phyloP scores from a whole-genome alignment of 192 early-diverging fungal genomes.

The Linnemannia hyalina region DNA sequence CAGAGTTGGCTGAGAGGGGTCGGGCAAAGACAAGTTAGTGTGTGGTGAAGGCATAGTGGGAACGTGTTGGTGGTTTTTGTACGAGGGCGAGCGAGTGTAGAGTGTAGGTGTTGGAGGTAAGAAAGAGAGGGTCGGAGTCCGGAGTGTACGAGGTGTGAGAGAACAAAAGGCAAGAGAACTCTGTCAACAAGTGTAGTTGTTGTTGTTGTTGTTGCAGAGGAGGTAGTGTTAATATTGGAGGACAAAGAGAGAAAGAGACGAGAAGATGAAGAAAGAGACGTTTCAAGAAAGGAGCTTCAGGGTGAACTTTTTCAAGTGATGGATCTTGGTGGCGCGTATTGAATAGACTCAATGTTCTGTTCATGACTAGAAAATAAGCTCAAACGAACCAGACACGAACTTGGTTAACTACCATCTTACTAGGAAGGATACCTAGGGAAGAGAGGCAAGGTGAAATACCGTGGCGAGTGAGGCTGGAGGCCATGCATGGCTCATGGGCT shows the following conservation, averaged over 20 bases:
- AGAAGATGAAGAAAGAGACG: background rate
- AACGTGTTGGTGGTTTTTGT: background rate
- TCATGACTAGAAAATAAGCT: background rate
- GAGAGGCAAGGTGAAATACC: background rate
- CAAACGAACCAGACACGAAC: background rate
- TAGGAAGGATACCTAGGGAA: background rate
- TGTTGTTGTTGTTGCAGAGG: background rate
- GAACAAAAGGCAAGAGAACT: background rate
- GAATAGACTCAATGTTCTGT: background rate
- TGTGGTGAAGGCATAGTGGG: background rate
- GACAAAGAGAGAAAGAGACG: background rate
- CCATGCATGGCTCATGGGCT: slow-evolving; percentile 4
- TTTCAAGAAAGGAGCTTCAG: background rate
- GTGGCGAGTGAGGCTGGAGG: background rate
- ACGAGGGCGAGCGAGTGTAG: background rate
- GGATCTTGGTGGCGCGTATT: background rate
- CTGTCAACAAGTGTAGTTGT: background rate
- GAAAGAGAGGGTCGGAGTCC: background rate
- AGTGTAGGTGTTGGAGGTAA: background rate
- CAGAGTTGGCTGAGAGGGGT: slow-evolving; percentile 24
- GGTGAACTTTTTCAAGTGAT: background rate
- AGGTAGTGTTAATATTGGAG: background rate
- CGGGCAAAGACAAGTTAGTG: background rate
- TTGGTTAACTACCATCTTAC: background rate
- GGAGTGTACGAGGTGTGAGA: background rate